These are phyloP conservation scores for Fragilaria crotonensis DNA, from an alignment of 108 stramenopile species.

Conservation along the genomic window DNA sequence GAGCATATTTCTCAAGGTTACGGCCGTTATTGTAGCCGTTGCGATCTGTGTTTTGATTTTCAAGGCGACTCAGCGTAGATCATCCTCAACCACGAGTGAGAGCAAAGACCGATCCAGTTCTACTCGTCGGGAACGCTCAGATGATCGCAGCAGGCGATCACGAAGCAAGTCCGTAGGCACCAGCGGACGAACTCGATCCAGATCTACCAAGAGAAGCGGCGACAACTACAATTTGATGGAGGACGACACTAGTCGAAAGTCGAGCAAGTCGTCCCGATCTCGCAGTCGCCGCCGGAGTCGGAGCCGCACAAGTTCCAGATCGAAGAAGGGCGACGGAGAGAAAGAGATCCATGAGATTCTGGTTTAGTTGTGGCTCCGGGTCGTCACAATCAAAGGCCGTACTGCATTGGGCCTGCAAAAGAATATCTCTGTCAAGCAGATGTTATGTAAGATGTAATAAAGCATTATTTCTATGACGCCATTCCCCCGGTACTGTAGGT, in stretches of 20 bases:
- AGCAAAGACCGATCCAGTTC: slow-evolving; percentile 2
- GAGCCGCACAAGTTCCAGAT: slow-evolving; percentile 45
- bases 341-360: no score
- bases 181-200: slow-evolving; percentile 14
- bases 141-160: slow-evolving; percentile 12
- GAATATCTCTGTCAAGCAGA: no score
- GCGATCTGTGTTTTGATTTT: slow-evolving; percentile 41
- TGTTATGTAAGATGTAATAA: no score
- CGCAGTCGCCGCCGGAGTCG: slow-evolving; percentile 32
- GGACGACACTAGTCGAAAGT: slow-evolving; percentile 29
- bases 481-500: no score
- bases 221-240: slow-evolving; percentile 64
- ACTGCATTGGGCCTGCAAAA: no score
- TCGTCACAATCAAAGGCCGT: no score
- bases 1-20: slow-evolving; percentile 20
- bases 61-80: slow-evolving; percentile 37
- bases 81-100: slow-evolving; percentile 5
- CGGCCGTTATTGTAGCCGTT: slow-evolving; percentile 32
- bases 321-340: slow-evolving; percentile 5
- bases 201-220: slow-evolving; percentile 8
- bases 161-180: slow-evolving; percentile 29
- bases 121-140: slow-evolving; percentile 3
- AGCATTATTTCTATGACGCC: no score
- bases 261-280: slow-evolving; percentile 3
- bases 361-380: no score